Percentiles rank a stretch among this genome's conserved stretches.
These are phyloP conservation scores for Cystofilobasidium macerans DNA, from an alignment of 768 basidiomycete species.

Conservation along the genomic window DNA sequence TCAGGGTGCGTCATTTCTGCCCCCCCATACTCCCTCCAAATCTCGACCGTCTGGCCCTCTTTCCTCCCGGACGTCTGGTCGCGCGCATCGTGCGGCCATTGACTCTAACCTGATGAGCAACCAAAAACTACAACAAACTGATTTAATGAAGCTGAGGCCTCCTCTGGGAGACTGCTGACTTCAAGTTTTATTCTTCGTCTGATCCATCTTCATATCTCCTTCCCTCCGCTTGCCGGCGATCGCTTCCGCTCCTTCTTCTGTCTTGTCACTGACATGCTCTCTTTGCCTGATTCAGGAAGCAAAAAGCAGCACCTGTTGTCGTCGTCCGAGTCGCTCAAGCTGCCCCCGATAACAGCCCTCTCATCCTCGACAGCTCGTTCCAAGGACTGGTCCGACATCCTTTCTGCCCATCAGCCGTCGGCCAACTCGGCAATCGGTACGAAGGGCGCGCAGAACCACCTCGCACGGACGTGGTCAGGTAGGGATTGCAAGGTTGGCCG, in stretches of 20 bases:
- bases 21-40: no score
- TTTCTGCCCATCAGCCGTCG: constrained; percentile 60
- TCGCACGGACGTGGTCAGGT: constrained; percentile 77
- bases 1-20: constrained; percentile 51
- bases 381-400: constrained; percentile 95
- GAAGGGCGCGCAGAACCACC: constrained; percentile 52
- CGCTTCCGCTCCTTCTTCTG: neutral
- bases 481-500: constrained; percentile 70
- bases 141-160: constrained; percentile 10
- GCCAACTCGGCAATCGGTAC: constrained; percentile 10
- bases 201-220: neutral
- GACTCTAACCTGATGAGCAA: constrained; percentile 51
- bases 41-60: neutral
- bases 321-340: constrained; percentile 52
- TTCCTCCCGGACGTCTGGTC: neutral
- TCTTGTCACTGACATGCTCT: neutral
- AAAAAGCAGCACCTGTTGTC: neutral
- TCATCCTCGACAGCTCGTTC: constrained; percentile 67
- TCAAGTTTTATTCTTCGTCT: constrained; percentile 5
- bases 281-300: constrained; percentile 43
- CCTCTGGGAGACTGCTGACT: neutral
- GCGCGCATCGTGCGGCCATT: constrained; percentile 47
- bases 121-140: neutral
- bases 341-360: constrained; percentile 64
- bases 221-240: neutral